Base-by-base conservation (phyloP, 2,329 filamentous ascomycete genomes). In the Colletotrichum orbiculare region DNA sequence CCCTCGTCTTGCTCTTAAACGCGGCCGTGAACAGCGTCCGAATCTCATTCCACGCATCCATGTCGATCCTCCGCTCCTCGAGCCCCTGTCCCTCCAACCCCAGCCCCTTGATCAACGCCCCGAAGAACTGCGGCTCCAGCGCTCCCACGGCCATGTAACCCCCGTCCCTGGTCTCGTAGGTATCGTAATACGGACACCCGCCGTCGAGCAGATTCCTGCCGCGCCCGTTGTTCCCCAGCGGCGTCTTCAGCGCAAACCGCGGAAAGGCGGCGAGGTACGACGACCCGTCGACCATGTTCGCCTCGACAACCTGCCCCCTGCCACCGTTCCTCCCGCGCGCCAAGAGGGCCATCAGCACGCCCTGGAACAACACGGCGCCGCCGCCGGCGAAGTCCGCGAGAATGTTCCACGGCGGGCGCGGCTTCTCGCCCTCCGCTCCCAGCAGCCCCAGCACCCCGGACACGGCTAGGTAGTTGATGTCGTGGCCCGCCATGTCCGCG, bases 391-490 rank as follows among this genome's bases (percentile, higher is more conserved):
- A 98, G 75, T 98, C 95, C 0, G 89, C 95, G 1, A 98, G 80
- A 15, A 98, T 84, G 73, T 98, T 98, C 6, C 83, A 87, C 0
- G 96, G 96, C 15, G 94, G 85, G 67, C 91, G 89, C 1, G 95
- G 95, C 69, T 87, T 89, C 73, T 90, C 86, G 13, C 83, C 85
- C 35, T 81, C 81, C 1, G 91, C 83, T 1, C 95, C 95, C 3
- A 98, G 85, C 78, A 97, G 82, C 0, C 85, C 85, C 35, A 98
- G 79, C 1, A 91, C 90, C 0, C 95, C 95, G 0, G 91, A 91
- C 0, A 97, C 92, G 53, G 94, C 93, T 46, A 98, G 90, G 78
- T 98, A 98, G 75, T 98, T 97, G 76, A 97, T 97, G 75, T 97
- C 94, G 75, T 97, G 94, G 48, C 94, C 94, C 0, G 94, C 94